Percentiles rank a stretch among this genome's conserved stretches.
Evolutionary conservation across 2,329 filamentous ascomycete species (phyloP).

Genomic region (Curvularia eragrostidis): DNA sequence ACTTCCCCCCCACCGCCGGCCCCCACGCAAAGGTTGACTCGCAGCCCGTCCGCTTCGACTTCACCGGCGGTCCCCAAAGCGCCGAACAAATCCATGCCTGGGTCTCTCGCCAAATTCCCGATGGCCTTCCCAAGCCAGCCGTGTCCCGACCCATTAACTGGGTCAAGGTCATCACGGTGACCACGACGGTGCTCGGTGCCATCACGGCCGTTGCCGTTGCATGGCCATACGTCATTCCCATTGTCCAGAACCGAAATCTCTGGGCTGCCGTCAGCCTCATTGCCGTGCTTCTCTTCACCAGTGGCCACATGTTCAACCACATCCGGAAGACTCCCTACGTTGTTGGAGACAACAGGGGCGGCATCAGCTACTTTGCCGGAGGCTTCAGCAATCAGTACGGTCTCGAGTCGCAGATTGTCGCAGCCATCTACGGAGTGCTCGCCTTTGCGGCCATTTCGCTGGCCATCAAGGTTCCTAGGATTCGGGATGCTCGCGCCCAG

Average conservation of each 20-base stretch:
- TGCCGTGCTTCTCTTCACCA: conserved; percentile 88
- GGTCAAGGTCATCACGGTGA: conserved; percentile 71
- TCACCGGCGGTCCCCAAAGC: conserved; percentile 72
- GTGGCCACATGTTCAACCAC: conserved; percentile 99
- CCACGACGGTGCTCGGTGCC: conserved; percentile 72
- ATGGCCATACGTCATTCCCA: conserved; percentile 78
- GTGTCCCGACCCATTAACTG: conserved; percentile 89
- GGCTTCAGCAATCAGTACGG: conserved; percentile 96
- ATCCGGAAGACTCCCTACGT: conserved; percentile 97
- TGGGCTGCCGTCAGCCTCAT: conserved; percentile 93
- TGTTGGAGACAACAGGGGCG: conserved; percentile 80
- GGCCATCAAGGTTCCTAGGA: conserved; percentile 89
- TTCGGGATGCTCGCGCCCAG: conserved; percentile 77
- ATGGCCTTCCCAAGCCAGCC: conserved; percentile 71
- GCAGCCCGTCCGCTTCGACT: conserved; percentile 82
- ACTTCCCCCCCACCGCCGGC: conserved; percentile 86
- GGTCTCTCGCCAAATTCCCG: conserved; percentile 78
- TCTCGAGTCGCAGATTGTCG: conserved; percentile 93
- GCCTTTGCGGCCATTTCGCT: conserved; percentile 92
- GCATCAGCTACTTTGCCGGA: conserved; percentile 85
- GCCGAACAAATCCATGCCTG: conserved; percentile 82
- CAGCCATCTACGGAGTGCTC: conserved; percentile 81
- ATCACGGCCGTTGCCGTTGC: conserved; percentile 73
- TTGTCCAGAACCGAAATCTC: conserved; percentile 88
- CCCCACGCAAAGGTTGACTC: conserved; percentile 74